Evolutionary conservation across 805 yeast genomes (phyloP).

Genomic region (Candida oleophila): DNA sequence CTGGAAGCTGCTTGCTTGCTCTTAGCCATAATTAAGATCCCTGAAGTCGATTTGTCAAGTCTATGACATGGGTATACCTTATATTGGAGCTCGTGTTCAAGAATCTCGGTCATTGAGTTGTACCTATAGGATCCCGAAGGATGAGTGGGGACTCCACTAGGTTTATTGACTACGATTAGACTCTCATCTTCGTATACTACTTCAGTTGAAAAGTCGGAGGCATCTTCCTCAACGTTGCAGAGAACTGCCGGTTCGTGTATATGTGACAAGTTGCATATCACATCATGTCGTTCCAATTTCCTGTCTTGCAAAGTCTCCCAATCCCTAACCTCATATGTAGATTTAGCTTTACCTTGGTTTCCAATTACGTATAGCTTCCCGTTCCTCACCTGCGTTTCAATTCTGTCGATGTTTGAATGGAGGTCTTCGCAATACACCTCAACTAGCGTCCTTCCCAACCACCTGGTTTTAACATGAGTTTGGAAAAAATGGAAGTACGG

Average conservation of each 20-base stretch:
- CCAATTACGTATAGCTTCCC: conserved; percentile 24
- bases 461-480: conserved; percentile 37
- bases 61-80: conserved; percentile 47
- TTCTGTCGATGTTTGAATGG: conserved; percentile 25
- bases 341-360: conserved; percentile 19
- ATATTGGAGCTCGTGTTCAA: conserved; percentile 28
- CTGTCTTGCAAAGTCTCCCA: conserved; percentile 13
- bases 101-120: conserved; percentile 44
- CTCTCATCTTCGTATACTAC: conserved; percentile 37
- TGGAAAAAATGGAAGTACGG: conserved; percentile 33
- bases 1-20: conserved; percentile 28
- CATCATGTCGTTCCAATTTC: conserved; percentile 22
- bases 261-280: conserved; percentile 32
- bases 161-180: conserved; percentile 47
- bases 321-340: conserved; percentile 18
- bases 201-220: conserved; percentile 12
- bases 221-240: background rate
- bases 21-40: conserved; percentile 45
- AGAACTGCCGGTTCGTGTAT: conserved; percentile 46
- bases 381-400: conserved; percentile 23
- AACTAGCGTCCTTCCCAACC: conserved; percentile 32
- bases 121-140: conserved; percentile 45
- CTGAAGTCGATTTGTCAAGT: conserved; percentile 52
- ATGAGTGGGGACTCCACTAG: conserved; percentile 55
- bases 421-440: conserved; percentile 34